phyloP scores from a whole-genome alignment of 2,329 filamentous ascomycete genomes.

The Pyrenophora seminiperda region DNA sequence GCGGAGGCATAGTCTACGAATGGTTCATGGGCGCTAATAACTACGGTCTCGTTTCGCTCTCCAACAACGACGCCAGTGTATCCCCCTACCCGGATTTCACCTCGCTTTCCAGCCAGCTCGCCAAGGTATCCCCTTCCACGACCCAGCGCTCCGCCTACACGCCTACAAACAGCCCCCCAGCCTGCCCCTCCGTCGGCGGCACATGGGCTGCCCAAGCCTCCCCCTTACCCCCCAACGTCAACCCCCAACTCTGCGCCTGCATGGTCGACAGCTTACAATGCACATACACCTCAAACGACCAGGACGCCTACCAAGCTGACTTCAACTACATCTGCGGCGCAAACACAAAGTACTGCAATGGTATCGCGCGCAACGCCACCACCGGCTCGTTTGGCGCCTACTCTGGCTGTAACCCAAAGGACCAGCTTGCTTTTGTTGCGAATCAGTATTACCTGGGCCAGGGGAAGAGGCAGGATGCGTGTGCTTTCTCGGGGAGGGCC shows the following conservation, averaged over 20 bases:
- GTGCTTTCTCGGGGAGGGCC: conserved; percentile 72
- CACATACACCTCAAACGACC: conserved; percentile 65
- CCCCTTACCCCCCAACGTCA: conserved; percentile 80
- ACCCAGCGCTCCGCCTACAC: conserved; percentile 71
- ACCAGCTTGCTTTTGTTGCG: conserved; percentile 75
- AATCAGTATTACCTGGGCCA: conserved; percentile 70
- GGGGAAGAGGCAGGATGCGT: conserved; percentile 59
- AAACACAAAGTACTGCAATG: conserved; percentile 62
- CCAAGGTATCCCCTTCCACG: conserved; percentile 66
- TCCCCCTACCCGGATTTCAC: conserved; percentile 74
- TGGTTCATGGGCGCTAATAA: conserved; percentile 92
- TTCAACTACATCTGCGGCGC: conserved; percentile 76
- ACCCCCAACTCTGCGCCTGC: conserved; percentile 80
- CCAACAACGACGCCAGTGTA: conserved; percentile 61
- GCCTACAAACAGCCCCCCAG: conserved; percentile 68
- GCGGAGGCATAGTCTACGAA: conserved; percentile 97
- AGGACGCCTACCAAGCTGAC: conserved; percentile 65
- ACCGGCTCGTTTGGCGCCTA: conserved; percentile 75
- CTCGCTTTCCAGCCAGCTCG: conserved; percentile 71
- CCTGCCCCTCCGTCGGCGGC: conserved; percentile 69
- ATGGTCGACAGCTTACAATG: conserved; percentile 77
- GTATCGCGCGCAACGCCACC: conserved; percentile 69
- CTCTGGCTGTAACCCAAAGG: conserved; percentile 71
- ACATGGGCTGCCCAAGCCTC: conserved; percentile 71
- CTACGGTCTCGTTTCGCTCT: conserved; percentile 76